Evolutionary conservation across 2,329 filamentous ascomycete genomes (phyloP), one percentile per base, ranked within the genome.

Genomic region (Orbilia javanica): DNA sequence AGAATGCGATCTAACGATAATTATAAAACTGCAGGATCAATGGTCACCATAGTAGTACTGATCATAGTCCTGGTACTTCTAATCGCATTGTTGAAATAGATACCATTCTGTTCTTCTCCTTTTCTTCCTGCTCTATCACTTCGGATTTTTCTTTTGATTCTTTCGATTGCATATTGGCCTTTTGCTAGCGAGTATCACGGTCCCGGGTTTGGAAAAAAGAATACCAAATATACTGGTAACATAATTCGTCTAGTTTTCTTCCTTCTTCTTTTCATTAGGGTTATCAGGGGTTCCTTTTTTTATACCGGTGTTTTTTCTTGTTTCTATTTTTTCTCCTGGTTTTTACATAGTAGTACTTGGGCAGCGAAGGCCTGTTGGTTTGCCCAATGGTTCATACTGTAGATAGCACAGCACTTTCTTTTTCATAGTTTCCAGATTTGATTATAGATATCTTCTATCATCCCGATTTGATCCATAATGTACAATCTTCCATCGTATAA

Each of bases 11-110:
- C 48, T 60, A 27, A 60, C 55, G 13, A 4, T 13, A 15, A 7
- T n/a, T n/a, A n/a, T n/a, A n/a, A 27, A n/a, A 44, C 42, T 50
- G 15, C 57, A 81, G 80, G 80, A 60, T 81, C 80, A 53, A 72
- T 90, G 71, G 88, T 91, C 29, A 93, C 96, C 74, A 90, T 97
- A 80, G 88, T 91, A 18, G 85, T 88, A 13, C 85, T 97, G 83
- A 96, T 97, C 81, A 88, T 96, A 63, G 87, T 97, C 10, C 84
- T 97, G 81, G 88, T 97, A 4, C 85, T 97, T 81, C 84, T 97
- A 82, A 96, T 97, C 85, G 89, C 92, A 25, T 89, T 97, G 53
- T 83, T 94, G 84, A 96, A 96, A 85, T 94, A 84, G 84, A 81
- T n/a, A n/a, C n/a, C n/a, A n/a, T 25, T 15, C 7, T 29, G 25